A percentile compares a stretch with the other conserved stretches of the same genome.
These are phyloP conservation scores for Alternaria longipes DNA, from an alignment of 2,329 filamentous ascomycete genomes.

Conservation along the genomic window DNA sequence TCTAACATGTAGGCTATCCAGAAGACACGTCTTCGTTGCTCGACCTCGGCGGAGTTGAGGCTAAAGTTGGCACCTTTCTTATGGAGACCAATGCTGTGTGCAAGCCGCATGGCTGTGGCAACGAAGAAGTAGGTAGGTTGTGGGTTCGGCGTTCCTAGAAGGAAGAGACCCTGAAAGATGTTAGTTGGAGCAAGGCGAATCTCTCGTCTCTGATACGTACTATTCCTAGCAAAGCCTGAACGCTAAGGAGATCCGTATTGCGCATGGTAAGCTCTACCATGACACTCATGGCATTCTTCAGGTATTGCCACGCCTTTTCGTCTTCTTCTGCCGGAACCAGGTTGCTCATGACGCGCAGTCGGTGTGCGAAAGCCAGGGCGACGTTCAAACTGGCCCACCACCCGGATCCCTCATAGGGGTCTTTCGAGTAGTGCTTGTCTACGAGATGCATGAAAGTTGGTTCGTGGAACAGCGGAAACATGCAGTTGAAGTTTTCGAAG, in stretches of 20 bases:
- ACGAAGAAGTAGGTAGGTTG: conserved; percentile 93
- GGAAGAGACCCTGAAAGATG: conserved; percentile 72
- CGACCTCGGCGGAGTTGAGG: conserved; percentile 90
- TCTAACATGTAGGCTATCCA: conserved; percentile 81
- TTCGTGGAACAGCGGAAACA: conserved; percentile 97
- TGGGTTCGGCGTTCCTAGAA: conserved; percentile 95
- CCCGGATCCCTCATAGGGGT: conserved; percentile 92
- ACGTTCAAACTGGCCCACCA: conserved; percentile 99
- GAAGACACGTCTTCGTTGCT: conserved; percentile 83
- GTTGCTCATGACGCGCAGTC: conserved; percentile 94
- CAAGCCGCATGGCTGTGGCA: conserved; percentile 86
- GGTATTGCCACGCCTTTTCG: conserved; percentile 90
- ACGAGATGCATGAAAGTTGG: conserved; percentile 98
- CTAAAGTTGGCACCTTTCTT: conserved; percentile 94
- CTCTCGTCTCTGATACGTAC: conserved; percentile 49
- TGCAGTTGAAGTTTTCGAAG: conserved; percentile 99
- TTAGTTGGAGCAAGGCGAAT: conserved; percentile 23
- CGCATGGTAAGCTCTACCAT: conserved; percentile 93
- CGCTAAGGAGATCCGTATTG: conserved; percentile 92
- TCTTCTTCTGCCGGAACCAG: conserved; percentile 90
- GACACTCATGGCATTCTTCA: conserved; percentile 96
- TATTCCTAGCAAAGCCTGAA: conserved; percentile 94
- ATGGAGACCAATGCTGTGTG: conserved; percentile 94
- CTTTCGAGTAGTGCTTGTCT: conserved; percentile 88
- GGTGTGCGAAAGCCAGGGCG: conserved; percentile 89